phyloP scores from a whole-genome alignment of 306 rosid species.

The Vigna trinervia region DNA sequence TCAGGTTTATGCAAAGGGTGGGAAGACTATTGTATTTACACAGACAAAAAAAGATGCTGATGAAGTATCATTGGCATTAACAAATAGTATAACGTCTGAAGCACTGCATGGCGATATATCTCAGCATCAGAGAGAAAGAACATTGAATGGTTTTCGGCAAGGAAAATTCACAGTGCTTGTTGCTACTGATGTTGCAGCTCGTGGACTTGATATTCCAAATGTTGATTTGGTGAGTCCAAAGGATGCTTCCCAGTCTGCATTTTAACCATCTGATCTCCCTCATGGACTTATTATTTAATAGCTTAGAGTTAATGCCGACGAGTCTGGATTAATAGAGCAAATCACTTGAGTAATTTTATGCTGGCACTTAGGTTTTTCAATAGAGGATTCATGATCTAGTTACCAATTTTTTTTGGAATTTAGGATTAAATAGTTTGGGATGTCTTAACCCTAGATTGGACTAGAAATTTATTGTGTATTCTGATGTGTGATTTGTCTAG shows the following conservation, averaged over 20 bases:
- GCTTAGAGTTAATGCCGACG: slow-evolving; percentile 7
- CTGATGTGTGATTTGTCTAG: slow-evolving; percentile 1
- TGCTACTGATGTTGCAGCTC: slow-evolving; percentile 99
- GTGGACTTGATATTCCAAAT: slow-evolving; percentile 98
- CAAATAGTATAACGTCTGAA: slow-evolving; percentile 86
- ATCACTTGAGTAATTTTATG: slow-evolving; percentile 23
- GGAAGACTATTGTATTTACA: slow-evolving; percentile 97
- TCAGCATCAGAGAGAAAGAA: slow-evolving; percentile 98
- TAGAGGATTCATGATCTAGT: slow-evolving; percentile 20
- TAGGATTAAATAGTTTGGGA: slow-evolving; percentile 1
- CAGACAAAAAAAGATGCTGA: slow-evolving; percentile 97
- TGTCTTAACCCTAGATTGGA: slow-evolving; percentile 16
- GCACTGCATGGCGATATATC: slow-evolving; percentile 99
- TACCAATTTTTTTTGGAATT: slow-evolving; percentile 9
- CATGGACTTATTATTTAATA: not conserved
- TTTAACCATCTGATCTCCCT: slow-evolving; percentile 16
- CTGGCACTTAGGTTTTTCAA: slow-evolving; percentile 15
- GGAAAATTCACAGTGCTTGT: slow-evolving; percentile 98
- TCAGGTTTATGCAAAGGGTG: slow-evolving; percentile 98
- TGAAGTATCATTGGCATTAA: slow-evolving; percentile 91
- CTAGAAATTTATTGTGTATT: not conserved
- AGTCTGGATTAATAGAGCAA: slow-evolving; percentile 22
- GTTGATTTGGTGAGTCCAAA: slow-evolving; percentile 81
- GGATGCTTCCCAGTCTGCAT: slow-evolving; percentile 33
- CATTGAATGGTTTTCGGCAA: slow-evolving; percentile 94